Evolutionary conservation across 2,329 filamentous ascomycete species (phyloP).

Genomic region (Penicillium sp.): DNA sequence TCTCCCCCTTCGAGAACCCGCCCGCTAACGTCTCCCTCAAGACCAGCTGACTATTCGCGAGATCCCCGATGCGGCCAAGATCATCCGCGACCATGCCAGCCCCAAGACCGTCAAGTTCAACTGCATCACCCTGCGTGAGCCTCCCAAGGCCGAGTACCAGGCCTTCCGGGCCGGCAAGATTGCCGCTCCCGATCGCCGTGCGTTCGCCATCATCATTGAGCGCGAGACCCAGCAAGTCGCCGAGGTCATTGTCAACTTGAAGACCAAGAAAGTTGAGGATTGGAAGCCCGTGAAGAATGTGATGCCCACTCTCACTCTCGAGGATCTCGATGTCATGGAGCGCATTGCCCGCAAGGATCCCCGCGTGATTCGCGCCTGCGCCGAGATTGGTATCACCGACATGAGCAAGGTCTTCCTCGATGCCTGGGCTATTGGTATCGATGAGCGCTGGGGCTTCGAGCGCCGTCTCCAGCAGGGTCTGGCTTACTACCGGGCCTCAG

Average conservation of each 20-base stretch:
- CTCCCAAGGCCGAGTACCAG: slow-evolving; percentile 41
- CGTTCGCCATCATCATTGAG: slow-evolving; percentile 56
- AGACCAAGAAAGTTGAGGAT: slow-evolving; percentile 31
- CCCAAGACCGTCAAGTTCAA: slow-evolving; percentile 41
- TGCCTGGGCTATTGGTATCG: slow-evolving; percentile 43
- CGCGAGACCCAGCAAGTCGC: slow-evolving; percentile 31
- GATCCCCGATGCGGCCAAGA: slow-evolving; percentile 33
- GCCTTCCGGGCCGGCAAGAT: slow-evolving; percentile 40
- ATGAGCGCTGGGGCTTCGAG: slow-evolving; percentile 42
- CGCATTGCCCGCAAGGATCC: slow-evolving; percentile 37
- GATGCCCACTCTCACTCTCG: slow-evolving; percentile 49
- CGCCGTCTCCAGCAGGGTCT: slow-evolving; percentile 40
- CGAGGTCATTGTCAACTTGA: slow-evolving; percentile 37
- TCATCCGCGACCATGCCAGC: slow-evolving; percentile 35
- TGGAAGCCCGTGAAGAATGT: slow-evolving; percentile 49
- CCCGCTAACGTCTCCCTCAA: slow-evolving; percentile 14
- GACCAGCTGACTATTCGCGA: slow-evolving; percentile 37
- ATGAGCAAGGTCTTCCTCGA: slow-evolving; percentile 42
- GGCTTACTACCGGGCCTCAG: slow-evolving; percentile 37
- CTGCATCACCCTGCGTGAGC: slow-evolving; percentile 59
- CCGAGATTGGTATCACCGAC: slow-evolving; percentile 41
- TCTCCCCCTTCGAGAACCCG: neutral
- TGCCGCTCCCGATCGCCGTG: slow-evolving; percentile 38
- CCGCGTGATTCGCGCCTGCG: slow-evolving; percentile 39
- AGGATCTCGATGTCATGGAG: slow-evolving; percentile 42